phyloP scores from a whole-genome alignment of 2,329 filamentous ascomycete genomes.

The Venturia aucupariae region DNA sequence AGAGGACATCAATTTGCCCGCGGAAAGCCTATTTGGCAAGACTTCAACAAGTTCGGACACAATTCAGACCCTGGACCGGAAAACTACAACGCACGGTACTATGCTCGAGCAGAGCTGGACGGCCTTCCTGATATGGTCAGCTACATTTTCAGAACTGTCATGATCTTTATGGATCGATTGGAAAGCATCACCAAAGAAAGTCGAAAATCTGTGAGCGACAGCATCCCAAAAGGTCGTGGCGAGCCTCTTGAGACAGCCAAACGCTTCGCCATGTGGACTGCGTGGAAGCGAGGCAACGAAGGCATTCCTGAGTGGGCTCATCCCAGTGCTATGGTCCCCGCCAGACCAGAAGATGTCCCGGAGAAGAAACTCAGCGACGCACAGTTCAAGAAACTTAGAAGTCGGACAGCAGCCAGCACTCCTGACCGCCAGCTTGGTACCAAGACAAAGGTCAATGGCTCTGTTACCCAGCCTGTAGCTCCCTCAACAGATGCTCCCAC shows the following conservation, averaged over 20 bases:
- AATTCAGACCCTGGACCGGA: slow-evolving; percentile 42
- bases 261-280: slow-evolving; percentile 55
- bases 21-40: slow-evolving; percentile 47
- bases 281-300: slow-evolving; percentile 59
- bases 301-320: slow-evolving; percentile 53
- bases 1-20: slow-evolving; percentile 48
- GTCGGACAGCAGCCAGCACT: slow-evolving; percentile 38
- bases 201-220: slow-evolving; percentile 50
- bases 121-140: slow-evolving; percentile 50
- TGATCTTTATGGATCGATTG: slow-evolving; percentile 51
- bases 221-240: slow-evolving; percentile 53
- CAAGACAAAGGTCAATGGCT: slow-evolving; percentile 23
- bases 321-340: slow-evolving; percentile 45
- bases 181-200: slow-evolving; percentile 51
- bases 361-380: slow-evolving; percentile 46
- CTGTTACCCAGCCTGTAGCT: slow-evolving; percentile 15
- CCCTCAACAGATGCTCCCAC: slow-evolving; percentile 23
- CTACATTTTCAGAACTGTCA: slow-evolving; percentile 54
- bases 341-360: slow-evolving; percentile 36
- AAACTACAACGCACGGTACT: slow-evolving; percentile 51
- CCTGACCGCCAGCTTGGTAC: slow-evolving; percentile 30
- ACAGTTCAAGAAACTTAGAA: slow-evolving; percentile 47
- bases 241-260: slow-evolving; percentile 52
- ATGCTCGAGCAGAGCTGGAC: slow-evolving; percentile 53
- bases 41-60: slow-evolving; percentile 46